Base-by-base conservation (phyloP, 2,329 filamentous ascomycete species). In the Aspergillus felis region DNA sequence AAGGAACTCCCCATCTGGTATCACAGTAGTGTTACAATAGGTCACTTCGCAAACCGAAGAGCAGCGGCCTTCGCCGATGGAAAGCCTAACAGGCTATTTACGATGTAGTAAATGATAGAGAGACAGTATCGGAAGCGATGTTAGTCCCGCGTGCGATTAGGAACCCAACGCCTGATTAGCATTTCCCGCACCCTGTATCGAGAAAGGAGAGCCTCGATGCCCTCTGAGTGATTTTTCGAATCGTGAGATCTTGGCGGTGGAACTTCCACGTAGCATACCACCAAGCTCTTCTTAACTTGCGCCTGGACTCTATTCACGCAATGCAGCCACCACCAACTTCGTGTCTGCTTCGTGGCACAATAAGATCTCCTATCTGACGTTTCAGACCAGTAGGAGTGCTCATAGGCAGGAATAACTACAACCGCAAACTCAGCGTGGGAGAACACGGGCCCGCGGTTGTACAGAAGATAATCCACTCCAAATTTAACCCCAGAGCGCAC, bases 401-500 rank as follows among this genome's bases (percentile, higher is more conserved):
- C 87, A 70, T 95, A 97, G 0, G 91, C 88, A 0, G 94, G 93
- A 3, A 97, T 71, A 44, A 99, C 85, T 25, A 93, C 81, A 47
- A 97, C 78, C 0, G 91, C 92, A 70, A 97, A 99, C 69, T 97
- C 92, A 24, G 94, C 94, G 70, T 99, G 94, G 24, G 91, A 87
- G 72, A 99, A 97, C 0, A 94, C 93, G 0, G 94, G 94, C 0
- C 94, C 94, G 22, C 92, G 88, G 56, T 91, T 87, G 76, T 99
- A 99, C 7, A 99, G 83, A n/a, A 99, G 79, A 79, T 91, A 97
- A 73, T 99, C 94, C 9, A 92, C 90, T 24, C 90, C 91, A 66
- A 99, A 99, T 70, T 99, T 99, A 71, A 96, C 87, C 38, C 94
- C 95, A 4, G 90, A 87, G 14, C 95, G 88, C 0, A 95, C 89